Base-by-base conservation (phyloP, 495 filamentous ascomycete genomes). In the Aspergillus olivimuriae region DNA sequence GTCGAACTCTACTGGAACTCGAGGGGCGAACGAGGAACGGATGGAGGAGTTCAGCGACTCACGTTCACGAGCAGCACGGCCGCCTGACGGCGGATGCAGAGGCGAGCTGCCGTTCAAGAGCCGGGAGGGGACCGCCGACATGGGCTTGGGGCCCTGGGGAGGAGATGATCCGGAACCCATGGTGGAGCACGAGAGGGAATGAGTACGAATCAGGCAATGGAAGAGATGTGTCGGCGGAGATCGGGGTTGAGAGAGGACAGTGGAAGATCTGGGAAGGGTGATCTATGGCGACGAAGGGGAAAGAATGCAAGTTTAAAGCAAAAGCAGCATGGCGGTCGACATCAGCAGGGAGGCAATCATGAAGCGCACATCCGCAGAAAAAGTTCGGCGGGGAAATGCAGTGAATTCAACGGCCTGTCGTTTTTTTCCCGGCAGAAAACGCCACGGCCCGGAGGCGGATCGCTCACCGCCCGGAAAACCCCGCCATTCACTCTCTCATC, bases 21-120 rank as follows among this genome's bases (percentile, higher is more conserved):
- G 65, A 19, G 70, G 56, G 24, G 57, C 53, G 46, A 74, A 75
- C 9, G 74, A 74, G 1, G 69, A 72, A 37, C 55, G 56, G 41
- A 77, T 77, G 5, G 74, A 76, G n/a, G 73, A 63, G 49, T 72
- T 71, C 47, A 77, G 62, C 33, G 58, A 70, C 38, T 75, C 73
- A 7, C 71, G 62, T 40, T 77, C 74, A 46, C 70, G 67, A 32
- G 54, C 63, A 54, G 68, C 66, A n/a, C 68, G 65, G 17, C 48
- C 52, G 11, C 56, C 41, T n/a, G 58, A 47, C 12, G 64, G 55
- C 4, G 44, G 42, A 43, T 69, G 55, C 37, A 73, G 54, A 31
- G 69, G 66, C 39, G 70, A 72, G 36, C 58, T 57, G 18, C 73
- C 73, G 53, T 76, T 73, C 40, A 70, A 38, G 36, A 77, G 58